Base-by-base conservation (phyloP, 164 flowering plant genomes). In the Annona cherimola region DNA sequence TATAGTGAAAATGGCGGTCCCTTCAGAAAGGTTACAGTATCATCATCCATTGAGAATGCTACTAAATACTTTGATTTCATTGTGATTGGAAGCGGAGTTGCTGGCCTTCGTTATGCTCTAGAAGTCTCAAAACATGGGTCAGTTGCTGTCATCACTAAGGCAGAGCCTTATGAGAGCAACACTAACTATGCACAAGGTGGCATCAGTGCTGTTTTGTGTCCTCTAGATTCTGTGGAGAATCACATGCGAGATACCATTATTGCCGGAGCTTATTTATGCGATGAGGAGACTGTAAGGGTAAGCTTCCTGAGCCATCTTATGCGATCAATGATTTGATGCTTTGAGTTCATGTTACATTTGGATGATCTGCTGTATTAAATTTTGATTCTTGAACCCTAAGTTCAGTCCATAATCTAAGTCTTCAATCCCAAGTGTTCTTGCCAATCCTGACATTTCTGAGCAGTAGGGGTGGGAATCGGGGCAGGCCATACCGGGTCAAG, bases 111-210 rank as follows among this genome's bases (percentile, higher is more conserved):
- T 2, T 93, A 91, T 78, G 97, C 98, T 73, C 94, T 93, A 70
- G 97, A 93, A 78, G 97, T 93, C 81, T 90, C 98, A 69, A 93
- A 85, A 76, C 84, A 89, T 76, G 99, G 99, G 71, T 84, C 96
- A 74, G 99, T 93, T 74, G 99, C 99, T 7, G 94, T 95, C 72
- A 89, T 95, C 63, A 94, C 99, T 20, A 94, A 94, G 81, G 97
- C 96, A 6, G 98, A 93, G 79, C 91, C 97, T 74, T 96, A 95
- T 69, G 98, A 93, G 79, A 86, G 99, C 84, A 93, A 90, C 86
- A 95, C 99, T 77, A 95, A 95, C 79, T 95, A 95, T 83, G 99
- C 99, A 62, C 99, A 93, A 79, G 99, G 98, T 73, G 99, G 99
- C 62, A 96, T 93, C 67, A 95, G 99, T 83, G 99, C 98, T 74